Evolutionary conservation across 2,329 filamentous ascomycete genomes (phyloP).

Genomic region (Graphiopsis chlorocephala): DNA sequence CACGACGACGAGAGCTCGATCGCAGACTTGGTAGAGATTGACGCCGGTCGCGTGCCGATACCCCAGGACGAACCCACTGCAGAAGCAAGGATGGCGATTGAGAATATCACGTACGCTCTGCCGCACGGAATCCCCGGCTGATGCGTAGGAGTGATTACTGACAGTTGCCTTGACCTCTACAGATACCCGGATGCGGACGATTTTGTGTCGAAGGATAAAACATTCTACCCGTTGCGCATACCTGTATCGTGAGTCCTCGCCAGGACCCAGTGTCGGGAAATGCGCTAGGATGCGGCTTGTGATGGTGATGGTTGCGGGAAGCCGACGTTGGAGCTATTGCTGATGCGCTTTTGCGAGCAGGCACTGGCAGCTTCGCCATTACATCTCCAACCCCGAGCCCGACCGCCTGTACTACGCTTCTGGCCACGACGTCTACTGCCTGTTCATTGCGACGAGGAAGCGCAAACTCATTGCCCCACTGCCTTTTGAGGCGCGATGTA

Average conservation of each 20-base stretch:
- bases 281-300: neutral
- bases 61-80: neutral
- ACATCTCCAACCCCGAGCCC: slow-evolving; percentile 76
- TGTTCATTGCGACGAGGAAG: slow-evolving; percentile 66
- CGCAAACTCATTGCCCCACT: slow-evolving; percentile 70
- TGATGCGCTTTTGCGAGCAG: slow-evolving; percentile 32
- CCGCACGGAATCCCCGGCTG: neutral
- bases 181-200: slow-evolving; percentile 47
- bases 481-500: slow-evolving; percentile 70
- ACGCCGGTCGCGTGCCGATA: neutral
- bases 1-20: neutral
- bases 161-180: slow-evolving; percentile 10
- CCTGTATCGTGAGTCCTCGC: slow-evolving; percentile 45
- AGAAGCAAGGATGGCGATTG: slow-evolving; percentile 30
- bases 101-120: slow-evolving; percentile 25
- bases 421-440: slow-evolving; percentile 58
- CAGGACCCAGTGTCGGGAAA: neutral
- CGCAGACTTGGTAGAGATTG: neutral
- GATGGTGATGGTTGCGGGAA: neutral
- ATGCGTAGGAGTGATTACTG: slow-evolving; percentile 15
- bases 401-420: slow-evolving; percentile 83
- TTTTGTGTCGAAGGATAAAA: slow-evolving; percentile 44
- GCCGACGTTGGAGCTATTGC: neutral
- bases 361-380: slow-evolving; percentile 85
- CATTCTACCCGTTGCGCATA: slow-evolving; percentile 49